phyloP scores from a whole-genome alignment of 169 alveolate species.

The Eimeria maxima region DNA sequence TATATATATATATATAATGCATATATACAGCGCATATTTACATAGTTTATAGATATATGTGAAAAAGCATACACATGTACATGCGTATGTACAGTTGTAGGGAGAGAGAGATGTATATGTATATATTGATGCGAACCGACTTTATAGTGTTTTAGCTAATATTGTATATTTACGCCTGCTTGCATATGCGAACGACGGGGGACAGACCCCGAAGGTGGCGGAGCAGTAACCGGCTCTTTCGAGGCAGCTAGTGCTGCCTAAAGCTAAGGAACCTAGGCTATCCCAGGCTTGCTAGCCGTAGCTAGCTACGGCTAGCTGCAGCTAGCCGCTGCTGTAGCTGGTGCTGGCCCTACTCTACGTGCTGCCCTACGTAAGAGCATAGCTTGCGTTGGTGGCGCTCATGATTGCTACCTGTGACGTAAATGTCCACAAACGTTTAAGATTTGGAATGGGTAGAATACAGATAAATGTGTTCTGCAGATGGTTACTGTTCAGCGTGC shows the following conservation, averaged over 20 bases:
- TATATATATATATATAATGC: too few relatives aligned
- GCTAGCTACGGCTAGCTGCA: constrained; percentile 3
- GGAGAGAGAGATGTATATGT: not conserved
- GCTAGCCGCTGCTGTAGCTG: constrained; percentile 38
- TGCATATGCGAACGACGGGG: too few relatives aligned
- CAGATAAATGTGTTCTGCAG: too few relatives aligned
- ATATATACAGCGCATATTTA: too few relatives aligned
- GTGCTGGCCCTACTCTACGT: not conserved
- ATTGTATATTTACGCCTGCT: too few relatives aligned
- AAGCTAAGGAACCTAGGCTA: not conserved
- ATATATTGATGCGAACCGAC: not conserved
- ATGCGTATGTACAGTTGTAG: not conserved
- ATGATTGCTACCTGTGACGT: too few relatives aligned
- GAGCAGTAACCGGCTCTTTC: not conserved
- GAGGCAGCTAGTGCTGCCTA: not conserved
- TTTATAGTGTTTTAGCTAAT: too few relatives aligned
- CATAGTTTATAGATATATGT: not conserved
- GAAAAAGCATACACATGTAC: too few relatives aligned
- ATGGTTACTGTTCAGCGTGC: too few relatives aligned
- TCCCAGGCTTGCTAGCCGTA: not conserved
- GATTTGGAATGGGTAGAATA: too few relatives aligned
- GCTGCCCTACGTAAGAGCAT: not conserved
- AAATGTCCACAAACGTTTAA: too few relatives aligned
- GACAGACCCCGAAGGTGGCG: too few relatives aligned
- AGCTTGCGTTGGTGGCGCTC: not conserved